Conservation (phyloP, 2,329 filamentous ascomycete genomes). For the Thermothelomyces thermophilus region DNA sequence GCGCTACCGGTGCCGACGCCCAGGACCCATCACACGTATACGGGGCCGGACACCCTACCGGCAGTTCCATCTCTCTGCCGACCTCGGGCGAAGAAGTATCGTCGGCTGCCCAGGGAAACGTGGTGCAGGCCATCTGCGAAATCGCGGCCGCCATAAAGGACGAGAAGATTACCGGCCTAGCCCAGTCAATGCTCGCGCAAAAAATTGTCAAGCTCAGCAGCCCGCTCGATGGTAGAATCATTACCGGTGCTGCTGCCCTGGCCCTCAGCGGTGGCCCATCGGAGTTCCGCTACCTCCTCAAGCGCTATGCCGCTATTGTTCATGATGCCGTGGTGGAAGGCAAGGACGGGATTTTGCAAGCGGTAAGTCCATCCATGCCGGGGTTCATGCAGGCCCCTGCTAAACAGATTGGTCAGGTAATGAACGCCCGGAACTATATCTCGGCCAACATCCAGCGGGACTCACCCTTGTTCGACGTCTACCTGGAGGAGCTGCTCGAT, state of each 20-base stretch:
- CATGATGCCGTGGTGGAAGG: constrained; percentile 66
- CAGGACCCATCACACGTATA: constrained; percentile 41
- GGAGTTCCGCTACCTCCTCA: constrained; percentile 81
- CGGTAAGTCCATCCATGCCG: constrained; percentile 46
- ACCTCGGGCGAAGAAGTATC: constrained; percentile 72
- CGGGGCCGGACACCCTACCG: constrained; percentile 52
- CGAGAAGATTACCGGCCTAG: constrained; percentile 85
- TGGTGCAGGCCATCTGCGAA: constrained; percentile 93
- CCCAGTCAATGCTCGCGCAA: constrained; percentile 93
- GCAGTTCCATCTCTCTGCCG: constrained; percentile 73
- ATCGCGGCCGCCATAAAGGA: constrained; percentile 77
- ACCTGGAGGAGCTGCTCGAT: constrained; percentile 76
- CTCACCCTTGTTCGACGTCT: constrained; percentile 74
- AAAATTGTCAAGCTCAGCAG: constrained; percentile 82
- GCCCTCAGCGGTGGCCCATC: constrained; percentile 69
- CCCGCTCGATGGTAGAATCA: constrained; percentile 75
- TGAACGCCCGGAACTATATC: constrained; percentile 72
- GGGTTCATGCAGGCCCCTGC: not conserved
- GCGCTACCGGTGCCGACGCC: constrained; percentile 39
- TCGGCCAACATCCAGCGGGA: constrained; percentile 61
- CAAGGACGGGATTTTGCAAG: constrained; percentile 60
- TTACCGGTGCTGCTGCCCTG: constrained; percentile 72
- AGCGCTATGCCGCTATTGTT: constrained; percentile 70
- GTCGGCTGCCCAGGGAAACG: constrained; percentile 69
- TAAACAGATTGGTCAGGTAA: constrained; percentile 41